Base-by-base conservation (phyloP, 139 green algal species). In the Gonium pectorale region DNA sequence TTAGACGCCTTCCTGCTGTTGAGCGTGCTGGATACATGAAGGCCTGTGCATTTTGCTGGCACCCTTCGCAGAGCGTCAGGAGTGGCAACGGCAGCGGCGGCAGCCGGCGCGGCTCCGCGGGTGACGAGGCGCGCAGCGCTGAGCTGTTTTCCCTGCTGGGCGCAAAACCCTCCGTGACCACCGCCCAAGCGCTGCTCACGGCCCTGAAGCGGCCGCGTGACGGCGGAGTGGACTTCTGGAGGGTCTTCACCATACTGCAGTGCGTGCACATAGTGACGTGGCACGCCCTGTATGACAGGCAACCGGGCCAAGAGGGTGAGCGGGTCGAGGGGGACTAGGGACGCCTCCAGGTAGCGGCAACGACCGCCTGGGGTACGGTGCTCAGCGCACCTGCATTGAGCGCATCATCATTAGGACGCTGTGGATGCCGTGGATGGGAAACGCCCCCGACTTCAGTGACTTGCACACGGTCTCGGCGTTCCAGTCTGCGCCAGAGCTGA, bases 171-270 rank as follows among this genome's bases (percentile, higher is more conserved):
- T 54, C 9, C 22, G 19, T 29, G 29, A 37, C 22, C 1, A 5
- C 35, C 17, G 35, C 59, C 49, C 15, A 35, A 52, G 9, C 22
- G 72, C 33, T 80, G 5, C 3, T 59, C 40, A 15, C n/a, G 26
- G 21, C 4, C 15, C 56, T 71, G 11, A 33, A 26, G 59, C 74
- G 54, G 40, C 5, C 31, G 35, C 41, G 49, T 13, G 73, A 60
- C 67, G 38, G 27, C 27, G 13, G 5, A 29, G 59, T 83, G 40
- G 77, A 83, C 77, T 69, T 73, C 77, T 83, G 77, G 77, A 41
- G 60, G 77, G 60, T 83, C 41, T 31, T 83, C 41, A 83, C 60
- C 24, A 5, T 83, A 2, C 60, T 83, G 60, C 77, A 83, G 44
- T 62, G 41, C 43, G 60, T n/a, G 27, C 60, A 73, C 29, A n/a